A percentile compares a stretch with the other conserved stretches of the same genome.
These are phyloP conservation scores for Amanita molliuscula DNA, from an alignment of 768 basidiomycete species.

Conservation along the genomic window DNA sequence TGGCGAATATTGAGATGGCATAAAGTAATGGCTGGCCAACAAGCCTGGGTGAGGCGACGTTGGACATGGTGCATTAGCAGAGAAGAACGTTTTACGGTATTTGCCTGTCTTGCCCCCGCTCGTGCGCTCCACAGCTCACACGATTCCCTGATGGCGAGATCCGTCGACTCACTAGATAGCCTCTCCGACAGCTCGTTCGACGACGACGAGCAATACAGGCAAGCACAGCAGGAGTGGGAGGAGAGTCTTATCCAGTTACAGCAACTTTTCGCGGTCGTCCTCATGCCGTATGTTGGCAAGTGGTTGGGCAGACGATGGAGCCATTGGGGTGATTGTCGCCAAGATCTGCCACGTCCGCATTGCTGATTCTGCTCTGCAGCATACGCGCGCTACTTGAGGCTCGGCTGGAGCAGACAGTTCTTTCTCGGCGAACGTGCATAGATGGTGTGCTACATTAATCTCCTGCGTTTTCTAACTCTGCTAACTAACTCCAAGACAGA, in stretches of 20 bases:
- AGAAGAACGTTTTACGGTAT: conserved; percentile 1
- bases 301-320: conserved; percentile 83
- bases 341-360: not conserved
- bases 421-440: conserved; percentile 29
- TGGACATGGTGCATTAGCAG: conserved; percentile 45
- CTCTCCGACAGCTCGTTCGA: conserved; percentile 46
- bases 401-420: conserved; percentile 58
- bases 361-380: conserved; percentile 27
- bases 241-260: conserved; percentile 81
- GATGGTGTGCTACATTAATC: not conserved
- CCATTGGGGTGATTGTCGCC: conserved; percentile 59
- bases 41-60: conserved; percentile 35
- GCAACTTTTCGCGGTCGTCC: conserved; percentile 66
- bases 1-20: conserved; percentile 70
- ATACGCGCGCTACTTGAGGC: conserved; percentile 57
- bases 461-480: conserved; percentile 30
- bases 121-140: conserved; percentile 3
- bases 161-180: conserved; percentile 46
- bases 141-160: conserved; percentile 37
- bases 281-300: conserved; percentile 82
- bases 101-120: not conserved
- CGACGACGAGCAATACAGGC: conserved; percentile 59
- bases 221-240: conserved; percentile 89
- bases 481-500: conserved; percentile 38
- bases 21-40: conserved; percentile 75